These are phyloP conservation scores for Nicotiana attenuata DNA, from an alignment of 257 asterid species.

Conservation along the genomic window DNA sequence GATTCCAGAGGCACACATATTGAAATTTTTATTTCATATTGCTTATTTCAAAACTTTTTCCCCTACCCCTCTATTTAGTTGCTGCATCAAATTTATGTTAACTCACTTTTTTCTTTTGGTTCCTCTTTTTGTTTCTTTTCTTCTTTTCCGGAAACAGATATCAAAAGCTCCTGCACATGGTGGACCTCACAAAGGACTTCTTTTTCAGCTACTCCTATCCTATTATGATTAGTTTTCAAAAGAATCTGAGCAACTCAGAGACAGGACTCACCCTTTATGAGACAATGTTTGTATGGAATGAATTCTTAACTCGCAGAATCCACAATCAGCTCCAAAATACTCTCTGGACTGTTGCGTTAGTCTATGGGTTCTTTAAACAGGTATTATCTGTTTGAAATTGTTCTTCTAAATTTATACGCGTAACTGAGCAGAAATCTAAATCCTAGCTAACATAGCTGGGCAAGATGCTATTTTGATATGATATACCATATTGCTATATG, in stretches of 20 bases:
- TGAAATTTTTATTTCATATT: constrained; percentile 20
- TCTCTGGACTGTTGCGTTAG: constrained; percentile 84
- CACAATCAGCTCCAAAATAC: constrained; percentile 76
- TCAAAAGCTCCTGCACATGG: constrained; percentile 72
- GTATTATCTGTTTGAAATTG: constrained; percentile 25
- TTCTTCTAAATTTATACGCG: background rate
- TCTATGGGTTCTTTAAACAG: constrained; percentile 93
- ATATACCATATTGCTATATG: background rate
- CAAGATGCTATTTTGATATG: background rate
- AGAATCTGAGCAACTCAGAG: constrained; percentile 65
- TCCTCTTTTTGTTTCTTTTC: constrained; percentile 21
- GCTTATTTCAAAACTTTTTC: constrained; percentile 12
- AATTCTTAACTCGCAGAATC: constrained; percentile 78
- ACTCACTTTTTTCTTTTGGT: constrained; percentile 28
- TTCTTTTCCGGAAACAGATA: constrained; percentile 55
- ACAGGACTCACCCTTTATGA: constrained; percentile 51
- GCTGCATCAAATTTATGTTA: background rate
- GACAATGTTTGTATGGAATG: constrained; percentile 96
- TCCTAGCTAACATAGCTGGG: background rate
- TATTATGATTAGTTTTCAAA: constrained; percentile 87
- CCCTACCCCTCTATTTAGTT: background rate
- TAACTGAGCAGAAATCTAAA: background rate
- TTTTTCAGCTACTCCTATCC: constrained; percentile 93
- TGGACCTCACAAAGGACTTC: constrained; percentile 98
- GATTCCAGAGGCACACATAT: constrained; percentile 32